Conservation (phyloP, 148 eudicot species). For the Cornus florida region DNA sequence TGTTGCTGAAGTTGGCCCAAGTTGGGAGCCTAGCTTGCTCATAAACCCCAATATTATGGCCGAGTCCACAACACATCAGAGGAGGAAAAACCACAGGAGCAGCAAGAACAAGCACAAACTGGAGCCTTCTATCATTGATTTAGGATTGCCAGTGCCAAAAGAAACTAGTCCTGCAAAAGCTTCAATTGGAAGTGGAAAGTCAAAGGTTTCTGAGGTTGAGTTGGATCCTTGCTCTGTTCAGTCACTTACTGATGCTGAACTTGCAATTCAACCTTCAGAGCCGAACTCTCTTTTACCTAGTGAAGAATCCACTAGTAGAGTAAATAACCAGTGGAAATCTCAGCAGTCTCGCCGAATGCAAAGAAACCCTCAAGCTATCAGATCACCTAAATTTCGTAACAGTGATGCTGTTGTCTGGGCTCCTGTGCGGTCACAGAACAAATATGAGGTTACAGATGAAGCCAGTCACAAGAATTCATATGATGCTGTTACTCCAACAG, state of each 20-base stretch:
- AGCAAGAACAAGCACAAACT: slow-evolving; percentile 64
- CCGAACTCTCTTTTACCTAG: slow-evolving; percentile 33
- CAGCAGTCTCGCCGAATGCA: slow-evolving; percentile 60
- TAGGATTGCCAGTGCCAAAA: slow-evolving; percentile 22
- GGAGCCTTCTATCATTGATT: slow-evolving; percentile 35
- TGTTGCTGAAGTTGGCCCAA: slow-evolving; percentile 25
- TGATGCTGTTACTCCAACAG: slow-evolving; percentile 26
- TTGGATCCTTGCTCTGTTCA: slow-evolving; percentile 32
- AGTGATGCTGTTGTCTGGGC: slow-evolving; percentile 82
- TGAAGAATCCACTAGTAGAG: slow-evolving; percentile 51
- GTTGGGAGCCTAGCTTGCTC: slow-evolving; percentile 18
- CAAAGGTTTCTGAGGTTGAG: slow-evolving; percentile 26
- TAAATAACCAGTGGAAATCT: slow-evolving; percentile 53
- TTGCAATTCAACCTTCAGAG: slow-evolving; percentile 33
- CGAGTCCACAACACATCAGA: slow-evolving; percentile 49
- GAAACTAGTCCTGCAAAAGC: slow-evolving; percentile 37
- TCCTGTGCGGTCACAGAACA: slow-evolving; percentile 68
- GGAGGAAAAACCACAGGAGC: slow-evolving; percentile 47
- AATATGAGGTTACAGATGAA: slow-evolving; percentile 44
- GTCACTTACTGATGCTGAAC: slow-evolving; percentile 29
- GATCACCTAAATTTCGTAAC: slow-evolving; percentile 37
- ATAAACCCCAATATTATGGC: slow-evolving; percentile 20
- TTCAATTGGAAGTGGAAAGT: slow-evolving; percentile 29
- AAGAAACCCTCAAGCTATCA: slow-evolving; percentile 61
- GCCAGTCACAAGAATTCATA: slow-evolving; percentile 31